Evolutionary conservation across 352 stramenopile genomes (phyloP).

Genomic region (Pythium folliculosum): DNA sequence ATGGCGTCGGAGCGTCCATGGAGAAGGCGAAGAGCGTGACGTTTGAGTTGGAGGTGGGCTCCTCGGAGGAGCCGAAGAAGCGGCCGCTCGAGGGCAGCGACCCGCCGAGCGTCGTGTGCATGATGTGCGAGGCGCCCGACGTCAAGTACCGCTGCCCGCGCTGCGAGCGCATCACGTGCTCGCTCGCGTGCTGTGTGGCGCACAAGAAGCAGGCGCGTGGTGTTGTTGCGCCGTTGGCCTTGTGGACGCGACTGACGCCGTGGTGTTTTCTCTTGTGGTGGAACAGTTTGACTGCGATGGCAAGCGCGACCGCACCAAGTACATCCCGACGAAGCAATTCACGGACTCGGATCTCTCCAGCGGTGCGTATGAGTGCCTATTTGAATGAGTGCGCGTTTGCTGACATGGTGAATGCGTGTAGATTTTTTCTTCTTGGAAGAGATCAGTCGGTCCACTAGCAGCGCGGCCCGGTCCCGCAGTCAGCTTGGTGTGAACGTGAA

Average conservation of each 20-base stretch:
- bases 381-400: neutral
- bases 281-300: conserved; percentile 75
- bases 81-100: conserved; percentile 30
- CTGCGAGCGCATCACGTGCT: conserved; percentile 85
- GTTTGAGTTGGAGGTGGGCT: conserved; percentile 1
- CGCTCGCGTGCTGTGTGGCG: conserved; percentile 68
- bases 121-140: conserved; percentile 41
- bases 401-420: conserved; percentile 8
- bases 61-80: conserved; percentile 31
- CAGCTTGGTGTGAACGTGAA: conserved; percentile 31
- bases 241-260: no score
- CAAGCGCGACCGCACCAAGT: conserved; percentile 86
- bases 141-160: conserved; percentile 88
- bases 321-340: conserved; percentile 68
- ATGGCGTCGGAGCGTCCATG: neutral
- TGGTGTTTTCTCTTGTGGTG: neutral
- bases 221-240: no score
- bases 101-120: conserved; percentile 34
- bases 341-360: conserved; percentile 78
- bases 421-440: conserved; percentile 51
- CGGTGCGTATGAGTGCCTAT: conserved; percentile 28
- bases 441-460: conserved; percentile 34
- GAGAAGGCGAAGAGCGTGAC: neutral
- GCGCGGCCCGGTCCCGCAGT: conserved; percentile 26
- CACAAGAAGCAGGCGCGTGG: conserved; percentile 77